A percentile compares a stretch with the other conserved stretches of the same genome.
phyloP scores from a whole-genome alignment of 78 protist species.

The Diacronema lutheri region DNA sequence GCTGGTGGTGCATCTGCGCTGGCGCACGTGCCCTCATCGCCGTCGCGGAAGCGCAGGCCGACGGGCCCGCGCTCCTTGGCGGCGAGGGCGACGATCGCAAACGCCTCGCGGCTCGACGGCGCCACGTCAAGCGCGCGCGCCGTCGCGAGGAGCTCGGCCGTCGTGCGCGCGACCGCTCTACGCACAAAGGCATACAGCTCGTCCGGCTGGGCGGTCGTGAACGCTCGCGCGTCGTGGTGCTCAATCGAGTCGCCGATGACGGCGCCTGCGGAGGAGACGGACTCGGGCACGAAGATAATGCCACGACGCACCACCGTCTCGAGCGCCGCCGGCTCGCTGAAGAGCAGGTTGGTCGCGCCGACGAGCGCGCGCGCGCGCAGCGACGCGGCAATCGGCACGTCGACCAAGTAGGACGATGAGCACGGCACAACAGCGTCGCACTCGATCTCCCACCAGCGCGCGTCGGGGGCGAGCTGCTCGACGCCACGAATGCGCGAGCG shows the following conservation, averaged over 20 bases:
- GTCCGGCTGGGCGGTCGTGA: not conserved
- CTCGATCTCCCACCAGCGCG: not conserved
- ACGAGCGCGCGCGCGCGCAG: not conserved
- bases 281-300: slow-evolving; percentile 6
- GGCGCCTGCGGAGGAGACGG: slow-evolving; percentile 25
- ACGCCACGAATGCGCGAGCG: not conserved
- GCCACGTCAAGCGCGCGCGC: not conserved
- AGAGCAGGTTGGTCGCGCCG: slow-evolving; percentile 31
- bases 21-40: too few relatives aligned
- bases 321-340: not conserved
- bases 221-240: not conserved
- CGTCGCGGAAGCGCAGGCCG: not conserved
- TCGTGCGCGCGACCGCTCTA: not conserved
- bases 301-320: not conserved
- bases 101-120: too few relatives aligned
- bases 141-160: not conserved
- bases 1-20: too few relatives aligned
- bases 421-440: slow-evolving; percentile 30
- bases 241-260: slow-evolving; percentile 25
- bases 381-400: not conserved
- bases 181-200: not conserved
- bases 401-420: not conserved
- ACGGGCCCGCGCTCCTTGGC: not conserved
- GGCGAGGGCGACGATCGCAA: too few relatives aligned
- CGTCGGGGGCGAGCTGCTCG: not conserved